A percentile compares a stretch with the other conserved stretches of the same genome.
phyloP scores from a whole-genome alignment of 2,329 filamentous ascomycete genomes.

The Cadophora malorum region DNA sequence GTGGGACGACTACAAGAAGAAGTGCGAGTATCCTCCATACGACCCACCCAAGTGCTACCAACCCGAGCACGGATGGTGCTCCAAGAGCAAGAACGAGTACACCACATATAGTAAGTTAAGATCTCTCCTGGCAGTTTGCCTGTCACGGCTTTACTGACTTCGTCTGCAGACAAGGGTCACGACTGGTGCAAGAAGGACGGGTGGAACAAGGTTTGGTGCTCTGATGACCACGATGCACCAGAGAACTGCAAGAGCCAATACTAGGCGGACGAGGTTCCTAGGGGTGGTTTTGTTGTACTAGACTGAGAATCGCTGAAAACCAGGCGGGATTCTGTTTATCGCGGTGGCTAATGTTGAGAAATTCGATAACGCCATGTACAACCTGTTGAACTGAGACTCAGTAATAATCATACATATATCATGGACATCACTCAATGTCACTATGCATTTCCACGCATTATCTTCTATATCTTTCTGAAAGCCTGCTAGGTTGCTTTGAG shows the following conservation, averaged over 20 bases:
- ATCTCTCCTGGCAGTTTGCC: not conserved
- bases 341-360: too few relatives aligned
- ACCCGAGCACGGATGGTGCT: not conserved
- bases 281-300: too few relatives aligned
- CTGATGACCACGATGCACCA: not conserved
- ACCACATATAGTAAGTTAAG: not conserved
- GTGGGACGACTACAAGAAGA: conserved; percentile 8
- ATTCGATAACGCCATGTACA: too few relatives aligned
- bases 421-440: too few relatives aligned
- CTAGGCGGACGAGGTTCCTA: not conserved
- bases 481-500: too few relatives aligned
- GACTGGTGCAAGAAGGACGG: conserved; percentile 9
- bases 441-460: too few relatives aligned
- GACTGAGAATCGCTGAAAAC: too few relatives aligned
- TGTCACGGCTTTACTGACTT: not conserved
- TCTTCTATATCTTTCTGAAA: too few relatives aligned
- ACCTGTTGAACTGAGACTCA: too few relatives aligned
- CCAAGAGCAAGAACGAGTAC: not conserved
- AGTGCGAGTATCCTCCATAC: not conserved
- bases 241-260: conserved; percentile 6
- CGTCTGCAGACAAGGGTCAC: not conserved
- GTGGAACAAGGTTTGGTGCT: conserved; percentile 2
- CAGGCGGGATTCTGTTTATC: too few relatives aligned
- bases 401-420: too few relatives aligned
- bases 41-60: not conserved